Conservation (phyloP, 2,329 filamentous ascomycete species). For the Sporothrix sp. region DNA sequence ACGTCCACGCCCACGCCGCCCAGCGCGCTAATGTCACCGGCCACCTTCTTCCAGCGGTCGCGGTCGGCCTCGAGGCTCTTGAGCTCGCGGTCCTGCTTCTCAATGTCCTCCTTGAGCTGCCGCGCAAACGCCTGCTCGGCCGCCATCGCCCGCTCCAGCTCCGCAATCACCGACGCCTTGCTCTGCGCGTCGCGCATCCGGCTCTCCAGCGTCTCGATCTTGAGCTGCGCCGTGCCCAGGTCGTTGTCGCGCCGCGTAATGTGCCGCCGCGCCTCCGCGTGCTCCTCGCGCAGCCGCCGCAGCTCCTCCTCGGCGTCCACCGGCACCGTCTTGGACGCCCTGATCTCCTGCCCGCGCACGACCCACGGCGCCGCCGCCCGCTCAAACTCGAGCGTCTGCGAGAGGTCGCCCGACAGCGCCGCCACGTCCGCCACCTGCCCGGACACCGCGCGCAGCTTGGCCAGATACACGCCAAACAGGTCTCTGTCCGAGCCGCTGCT, state of each 20-base stretch:
- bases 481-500: conserved; percentile 44
- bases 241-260: conserved; percentile 68
- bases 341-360: conserved; percentile 69
- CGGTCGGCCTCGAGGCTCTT: conserved; percentile 54
- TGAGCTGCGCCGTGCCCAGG: conserved; percentile 77
- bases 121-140: conserved; percentile 40
- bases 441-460: conserved; percentile 55
- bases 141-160: conserved; percentile 52
- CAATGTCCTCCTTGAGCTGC: conserved; percentile 52
- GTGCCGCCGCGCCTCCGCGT: conserved; percentile 64
- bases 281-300: conserved; percentile 66
- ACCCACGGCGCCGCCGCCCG: conserved; percentile 70
- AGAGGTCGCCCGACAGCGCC: conserved; percentile 58
- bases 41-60: conserved; percentile 63
- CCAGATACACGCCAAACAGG: conserved; percentile 57
- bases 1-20: conserved; percentile 21
- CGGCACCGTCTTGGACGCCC: conserved; percentile 68
- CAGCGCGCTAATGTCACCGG: conserved; percentile 49
- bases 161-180: conserved; percentile 60
- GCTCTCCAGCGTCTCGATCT: conserved; percentile 86
- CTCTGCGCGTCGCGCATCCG: conserved; percentile 74
- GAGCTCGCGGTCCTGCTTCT: conserved; percentile 58
- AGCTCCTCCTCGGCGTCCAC: conserved; percentile 81
- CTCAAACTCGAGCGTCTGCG: conserved; percentile 71
- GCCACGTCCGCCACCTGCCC: conserved; percentile 60